Evolutionary conservation across 75 land plant genomes (phyloP).

Genomic region (Cryptomeria japonica): DNA sequence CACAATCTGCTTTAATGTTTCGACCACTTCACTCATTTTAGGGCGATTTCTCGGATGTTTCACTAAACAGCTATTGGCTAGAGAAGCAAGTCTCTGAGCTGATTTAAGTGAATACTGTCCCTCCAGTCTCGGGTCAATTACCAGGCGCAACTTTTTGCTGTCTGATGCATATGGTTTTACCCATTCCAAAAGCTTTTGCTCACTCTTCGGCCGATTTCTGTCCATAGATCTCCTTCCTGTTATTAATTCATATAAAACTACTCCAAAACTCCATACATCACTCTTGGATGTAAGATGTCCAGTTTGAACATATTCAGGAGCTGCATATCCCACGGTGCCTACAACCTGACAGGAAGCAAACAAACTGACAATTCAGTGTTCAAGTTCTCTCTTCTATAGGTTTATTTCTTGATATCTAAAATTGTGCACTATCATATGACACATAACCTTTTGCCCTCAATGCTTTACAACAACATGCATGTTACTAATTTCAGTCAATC

Average conservation of each 20-base stretch:
- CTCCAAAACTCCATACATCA: slow-evolving; percentile 94
- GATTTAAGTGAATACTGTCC: slow-evolving; percentile 44
- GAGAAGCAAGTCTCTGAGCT: slow-evolving; percentile 54
- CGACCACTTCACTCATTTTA: slow-evolving; percentile 74
- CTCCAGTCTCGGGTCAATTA: slow-evolving; percentile 76
- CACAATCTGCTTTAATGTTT: slow-evolving; percentile 41
- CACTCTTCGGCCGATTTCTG: slow-evolving; percentile 65
- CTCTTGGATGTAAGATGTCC: slow-evolving; percentile 83
- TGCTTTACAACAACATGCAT: not conserved
- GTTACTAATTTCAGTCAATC: slow-evolving; percentile 1
- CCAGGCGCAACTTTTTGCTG: slow-evolving; percentile 41
- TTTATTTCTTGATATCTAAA: slow-evolving; percentile 6
- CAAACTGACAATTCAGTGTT: not conserved
- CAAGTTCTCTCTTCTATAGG: not conserved
- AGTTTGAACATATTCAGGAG: slow-evolving; percentile 92
- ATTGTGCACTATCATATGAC: not conserved
- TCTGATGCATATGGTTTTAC: slow-evolving; percentile 70
- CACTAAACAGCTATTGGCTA: slow-evolving; percentile 64
- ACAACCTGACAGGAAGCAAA: slow-evolving; percentile 56
- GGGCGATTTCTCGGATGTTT: slow-evolving; percentile 59
- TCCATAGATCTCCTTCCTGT: slow-evolving; percentile 80
- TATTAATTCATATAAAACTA: slow-evolving; percentile 84
- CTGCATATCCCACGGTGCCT: slow-evolving; percentile 91
- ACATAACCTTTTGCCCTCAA: not conserved
- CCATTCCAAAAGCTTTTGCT: slow-evolving; percentile 85